These are phyloP conservation scores for Scedosporium apiospermum DNA, from an alignment of 2,329 filamentous ascomycete species.

Conservation along the genomic window DNA sequence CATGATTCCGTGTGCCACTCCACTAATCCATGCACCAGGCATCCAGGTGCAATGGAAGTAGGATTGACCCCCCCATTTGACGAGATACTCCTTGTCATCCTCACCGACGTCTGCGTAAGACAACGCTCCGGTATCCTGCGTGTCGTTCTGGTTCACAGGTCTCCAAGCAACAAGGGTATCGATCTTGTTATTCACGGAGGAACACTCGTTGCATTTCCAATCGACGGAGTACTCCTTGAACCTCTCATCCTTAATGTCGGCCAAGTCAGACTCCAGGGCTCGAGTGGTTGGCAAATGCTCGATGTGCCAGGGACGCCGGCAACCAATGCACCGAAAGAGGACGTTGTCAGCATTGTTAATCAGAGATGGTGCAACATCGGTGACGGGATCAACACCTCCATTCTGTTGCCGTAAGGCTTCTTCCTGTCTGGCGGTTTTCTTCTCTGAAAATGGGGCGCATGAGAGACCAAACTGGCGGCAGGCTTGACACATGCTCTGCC, in stretches of 20 bases:
- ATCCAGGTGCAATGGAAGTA: conserved; percentile 82
- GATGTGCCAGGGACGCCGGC: conserved; percentile 72
- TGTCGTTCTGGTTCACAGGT: conserved; percentile 30
- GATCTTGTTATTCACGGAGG: conserved; percentile 55
- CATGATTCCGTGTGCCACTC: conserved; percentile 53
- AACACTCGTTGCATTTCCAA: conserved; percentile 77
- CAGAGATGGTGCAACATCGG: conserved; percentile 47
- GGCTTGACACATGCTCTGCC: conserved; percentile 59
- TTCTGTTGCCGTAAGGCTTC: conserved; percentile 76
- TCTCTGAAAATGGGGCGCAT: conserved; percentile 66
- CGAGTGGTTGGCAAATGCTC: conserved; percentile 61
- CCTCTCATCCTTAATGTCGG: conserved; percentile 37
- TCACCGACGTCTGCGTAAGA: conserved; percentile 28
- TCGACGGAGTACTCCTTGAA: conserved; percentile 62
- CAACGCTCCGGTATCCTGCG: conserved; percentile 7
- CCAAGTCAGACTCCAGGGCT: conserved; percentile 23
- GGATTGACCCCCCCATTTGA: conserved; percentile 77
- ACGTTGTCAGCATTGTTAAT: conserved; percentile 70
- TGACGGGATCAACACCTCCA: conserved; percentile 66
- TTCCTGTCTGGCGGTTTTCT: conserved; percentile 68
- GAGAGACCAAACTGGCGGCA: conserved; percentile 58
- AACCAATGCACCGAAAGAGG: conserved; percentile 73
- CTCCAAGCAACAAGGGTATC: conserved; percentile 83
- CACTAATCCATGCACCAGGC: conserved; percentile 81
- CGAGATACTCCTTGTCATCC: conserved; percentile 79